Evolutionary conservation across 768 basidiomycete species (phyloP), one percentile per base, ranked within the genome.

Genomic region (Hygrophoropsis aurantiaca): DNA sequence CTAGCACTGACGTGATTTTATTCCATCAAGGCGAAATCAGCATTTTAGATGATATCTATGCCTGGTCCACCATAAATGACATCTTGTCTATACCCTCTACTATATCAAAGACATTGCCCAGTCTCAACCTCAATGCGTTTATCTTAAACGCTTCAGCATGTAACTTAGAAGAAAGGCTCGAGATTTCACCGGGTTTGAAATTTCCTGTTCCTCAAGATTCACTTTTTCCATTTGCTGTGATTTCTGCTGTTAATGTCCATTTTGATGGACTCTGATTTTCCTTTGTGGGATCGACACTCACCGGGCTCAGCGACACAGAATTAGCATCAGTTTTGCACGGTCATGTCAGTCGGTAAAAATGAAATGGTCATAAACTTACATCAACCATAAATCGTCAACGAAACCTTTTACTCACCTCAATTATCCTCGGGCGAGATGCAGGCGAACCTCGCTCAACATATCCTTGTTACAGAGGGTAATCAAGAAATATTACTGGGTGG

Each of bases 341-440:
- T 20, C 42, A 43, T 33, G 42, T 43, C 18, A 19, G 42, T 43
- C n/a, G n/a, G n/a, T n/a, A n/a, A n/a, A n/a, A n/a, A n/a, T n/a
- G n/a, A n/a, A n/a, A n/a, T n/a, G n/a, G n/a, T n/a, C n/a, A n/a
- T n/a, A n/a, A n/a, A n/a, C 13, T 24, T 18, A 19, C 19, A 16
- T 42, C 25, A 19, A 11, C 32, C 19, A 32, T 4, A 43, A 30
- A 30, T 33, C 30, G 8, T 43, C 5, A 43, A 43, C 30, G 30
- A 20, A 25, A 43, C 42, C 8, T 33, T 33, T 13, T 43, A 43
- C 42, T 43, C 42, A 11, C 16, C 42, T 19, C 42, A 43, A 20
- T 33, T 43, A 11, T 19, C 26, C 3, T 13, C n/a, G 3, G n/a
- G 30, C 13, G 30, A 43, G 21, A 40, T 19, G 20, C 6, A 40